Evolutionary conservation across 305 asterid genomes (phyloP).

Genomic region (Rubia peregrina): DNA sequence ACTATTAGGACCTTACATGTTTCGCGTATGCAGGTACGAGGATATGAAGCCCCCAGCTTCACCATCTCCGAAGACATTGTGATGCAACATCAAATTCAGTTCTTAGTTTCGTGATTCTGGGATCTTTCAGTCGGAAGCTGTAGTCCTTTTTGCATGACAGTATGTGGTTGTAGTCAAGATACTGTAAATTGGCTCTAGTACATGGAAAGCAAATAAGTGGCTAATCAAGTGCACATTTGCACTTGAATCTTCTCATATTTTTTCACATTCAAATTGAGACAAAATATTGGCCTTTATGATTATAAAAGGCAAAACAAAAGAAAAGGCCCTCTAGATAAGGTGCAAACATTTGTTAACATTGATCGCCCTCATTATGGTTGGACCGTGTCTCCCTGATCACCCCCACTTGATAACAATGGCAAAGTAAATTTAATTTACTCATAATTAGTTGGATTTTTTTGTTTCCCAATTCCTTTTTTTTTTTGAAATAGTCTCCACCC

Average conservation of each 20-base stretch:
- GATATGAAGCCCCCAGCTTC: constrained; percentile 83
- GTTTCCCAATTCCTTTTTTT: too few species aligned
- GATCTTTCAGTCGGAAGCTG: neutral
- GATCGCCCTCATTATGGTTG: too few species aligned
- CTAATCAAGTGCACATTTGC: neutral
- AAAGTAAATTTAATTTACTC: too few species aligned
- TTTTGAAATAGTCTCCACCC: too few species aligned
- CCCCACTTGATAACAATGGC: too few species aligned
- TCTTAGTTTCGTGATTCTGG: constrained; percentile 7
- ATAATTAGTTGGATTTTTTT: too few species aligned
- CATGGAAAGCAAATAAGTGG: neutral
- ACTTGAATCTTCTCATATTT: neutral
- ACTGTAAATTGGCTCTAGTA: neutral
- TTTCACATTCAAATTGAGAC: neutral
- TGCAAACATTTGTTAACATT: too few species aligned
- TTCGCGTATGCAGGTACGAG: constrained; percentile 63
- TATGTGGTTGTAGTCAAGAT: neutral
- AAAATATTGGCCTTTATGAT: neutral
- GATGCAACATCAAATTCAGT: constrained; percentile 2
- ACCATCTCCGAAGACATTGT: constrained; percentile 39
- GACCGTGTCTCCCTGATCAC: too few species aligned
- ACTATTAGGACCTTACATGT: too few species aligned
- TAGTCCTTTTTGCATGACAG: neutral
- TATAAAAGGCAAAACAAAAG: too few species aligned
- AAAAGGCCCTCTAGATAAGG: too few species aligned